A percentile compares a stretch with the other conserved stretches of the same genome.
Evolutionary conservation across 2,329 filamentous ascomycete species (phyloP).

Genomic region (Pseudogymnoascus sp.): DNA sequence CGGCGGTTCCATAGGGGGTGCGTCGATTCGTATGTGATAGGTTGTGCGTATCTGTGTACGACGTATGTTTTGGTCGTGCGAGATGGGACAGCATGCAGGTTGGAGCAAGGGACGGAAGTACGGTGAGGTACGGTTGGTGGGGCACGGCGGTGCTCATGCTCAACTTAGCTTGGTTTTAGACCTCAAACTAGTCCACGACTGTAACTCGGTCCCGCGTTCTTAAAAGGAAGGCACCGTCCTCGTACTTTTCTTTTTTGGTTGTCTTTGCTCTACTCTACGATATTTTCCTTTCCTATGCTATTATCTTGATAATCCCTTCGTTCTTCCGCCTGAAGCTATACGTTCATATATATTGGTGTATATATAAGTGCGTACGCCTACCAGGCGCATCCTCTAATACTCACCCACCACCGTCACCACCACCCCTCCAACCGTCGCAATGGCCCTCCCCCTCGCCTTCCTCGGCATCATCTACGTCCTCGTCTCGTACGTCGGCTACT

Average conservation of each 20-base stretch:
- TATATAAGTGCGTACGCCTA: background rate
- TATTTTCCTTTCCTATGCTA: background rate
- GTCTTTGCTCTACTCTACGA: background rate
- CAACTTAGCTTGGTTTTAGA: background rate
- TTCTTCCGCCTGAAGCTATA: background rate
- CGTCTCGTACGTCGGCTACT: constrained; percentile 17
- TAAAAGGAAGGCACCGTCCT: background rate
- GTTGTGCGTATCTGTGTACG: background rate
- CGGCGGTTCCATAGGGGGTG: background rate
- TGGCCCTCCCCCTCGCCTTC: constrained; percentile 9
- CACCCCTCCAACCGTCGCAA: background rate
- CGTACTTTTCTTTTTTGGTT: background rate
- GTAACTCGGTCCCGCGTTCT: background rate
- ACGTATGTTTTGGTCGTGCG: background rate
- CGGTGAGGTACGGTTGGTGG: background rate
- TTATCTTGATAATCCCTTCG: background rate
- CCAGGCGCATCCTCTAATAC: background rate
- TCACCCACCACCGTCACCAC: background rate
- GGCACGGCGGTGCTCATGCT: background rate
- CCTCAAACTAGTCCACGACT: background rate
- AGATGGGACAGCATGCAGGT: background rate
- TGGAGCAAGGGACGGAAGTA: background rate
- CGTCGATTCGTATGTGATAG: background rate
- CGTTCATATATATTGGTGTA: background rate
- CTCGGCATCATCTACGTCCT: constrained; percentile 9